Percentiles rank a stretch among this genome's conserved stretches.
Evolutionary conservation across 306 rosid genomes (phyloP).

Genomic region (Castanospermum australe): DNA sequence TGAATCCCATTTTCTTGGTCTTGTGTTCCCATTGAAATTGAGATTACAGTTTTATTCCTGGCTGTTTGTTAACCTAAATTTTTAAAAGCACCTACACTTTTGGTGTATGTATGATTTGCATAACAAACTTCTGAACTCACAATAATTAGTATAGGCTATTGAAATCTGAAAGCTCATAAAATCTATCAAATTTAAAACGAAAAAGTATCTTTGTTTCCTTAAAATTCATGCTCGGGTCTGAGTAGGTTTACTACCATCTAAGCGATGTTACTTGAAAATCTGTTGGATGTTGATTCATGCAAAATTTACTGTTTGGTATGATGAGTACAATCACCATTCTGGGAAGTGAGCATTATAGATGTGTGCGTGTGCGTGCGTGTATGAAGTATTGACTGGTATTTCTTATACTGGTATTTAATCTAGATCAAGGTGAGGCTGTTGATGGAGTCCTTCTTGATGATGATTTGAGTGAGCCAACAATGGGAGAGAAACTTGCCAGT

Average conservation of each 20-base stretch:
- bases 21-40: background rate
- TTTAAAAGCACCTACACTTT: background rate
- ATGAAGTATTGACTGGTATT: background rate
- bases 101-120: background rate
- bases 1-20: constrained; percentile 2
- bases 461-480: constrained; percentile 66
- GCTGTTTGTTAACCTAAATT: constrained; percentile 1
- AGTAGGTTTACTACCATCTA: background rate
- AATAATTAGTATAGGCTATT: background rate
- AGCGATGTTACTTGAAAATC: background rate
- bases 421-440: constrained; percentile 41
- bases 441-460: constrained; percentile 51
- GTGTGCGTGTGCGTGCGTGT: too few relatives aligned
- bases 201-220: background rate
- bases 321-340: background rate
- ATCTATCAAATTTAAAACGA: too few relatives aligned
- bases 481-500: constrained; percentile 81
- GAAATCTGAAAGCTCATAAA: background rate
- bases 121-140: constrained; percentile 6
- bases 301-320: background rate
- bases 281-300: background rate
- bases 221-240: background rate
- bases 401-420: background rate
- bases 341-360: background rate
- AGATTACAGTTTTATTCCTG: background rate